Evolutionary conservation across 257 asterid genomes (phyloP).

Genomic region (Gynochthodes officinalis): DNA sequence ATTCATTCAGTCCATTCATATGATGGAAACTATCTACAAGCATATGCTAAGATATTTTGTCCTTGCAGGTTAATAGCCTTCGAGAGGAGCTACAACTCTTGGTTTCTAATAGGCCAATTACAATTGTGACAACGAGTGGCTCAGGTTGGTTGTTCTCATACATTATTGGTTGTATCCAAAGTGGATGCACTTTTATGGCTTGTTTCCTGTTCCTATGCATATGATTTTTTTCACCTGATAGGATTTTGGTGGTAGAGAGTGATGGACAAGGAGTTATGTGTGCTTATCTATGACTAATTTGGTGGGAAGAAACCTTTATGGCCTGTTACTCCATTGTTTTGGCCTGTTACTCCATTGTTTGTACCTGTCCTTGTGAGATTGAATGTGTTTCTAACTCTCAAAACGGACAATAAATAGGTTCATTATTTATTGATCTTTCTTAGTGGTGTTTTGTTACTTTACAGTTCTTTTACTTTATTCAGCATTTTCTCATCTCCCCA

Average conservation of each 20-base stretch:
- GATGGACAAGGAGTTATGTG: neutral
- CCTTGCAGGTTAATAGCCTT: constrained; percentile 67
- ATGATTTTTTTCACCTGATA: constrained; percentile 10
- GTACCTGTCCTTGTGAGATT: neutral
- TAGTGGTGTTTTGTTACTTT: neutral
- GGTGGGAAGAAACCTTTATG: neutral
- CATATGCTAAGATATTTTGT: neutral
- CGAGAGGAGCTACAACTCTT: constrained; percentile 72
- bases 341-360: too few relatives aligned
- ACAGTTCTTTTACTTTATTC: neutral
- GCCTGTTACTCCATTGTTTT: neutral
- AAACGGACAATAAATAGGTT: neutral
- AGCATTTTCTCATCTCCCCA: neutral
- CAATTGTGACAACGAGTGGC: constrained; percentile 64
- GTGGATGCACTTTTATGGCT: neutral
- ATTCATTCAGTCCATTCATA: neutral
- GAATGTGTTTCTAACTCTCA: neutral
- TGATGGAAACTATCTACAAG: neutral
- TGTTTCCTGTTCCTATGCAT: neutral
- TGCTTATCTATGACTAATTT: neutral
- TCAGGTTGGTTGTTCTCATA: constrained; percentile 53
- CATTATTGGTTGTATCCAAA: neutral
- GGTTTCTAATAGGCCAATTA: constrained; percentile 59
- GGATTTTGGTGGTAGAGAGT: neutral
- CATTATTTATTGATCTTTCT: neutral